Percentiles rank a stretch among this genome's conserved stretches.
These are phyloP conservation scores for Cytospora paraplurivora DNA, from an alignment of 2,329 filamentous ascomycete species.

Conservation along the genomic window DNA sequence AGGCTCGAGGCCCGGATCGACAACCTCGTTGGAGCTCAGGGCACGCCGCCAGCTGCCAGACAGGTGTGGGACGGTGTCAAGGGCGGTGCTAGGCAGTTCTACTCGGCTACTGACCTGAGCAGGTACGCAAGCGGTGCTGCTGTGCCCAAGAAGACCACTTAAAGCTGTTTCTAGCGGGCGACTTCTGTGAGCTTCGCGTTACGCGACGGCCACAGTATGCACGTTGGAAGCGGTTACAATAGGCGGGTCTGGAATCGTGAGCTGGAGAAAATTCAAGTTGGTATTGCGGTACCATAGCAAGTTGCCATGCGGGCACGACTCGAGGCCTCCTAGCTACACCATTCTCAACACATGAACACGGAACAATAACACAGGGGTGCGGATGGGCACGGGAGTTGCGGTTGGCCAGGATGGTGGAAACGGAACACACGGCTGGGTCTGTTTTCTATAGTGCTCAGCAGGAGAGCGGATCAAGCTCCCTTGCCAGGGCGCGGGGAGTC, in stretches of 20 bases:
- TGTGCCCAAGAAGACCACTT: conserved; percentile 67
- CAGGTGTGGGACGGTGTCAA: conserved; percentile 83
- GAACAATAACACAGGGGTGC: neutral
- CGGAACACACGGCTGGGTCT: neutral
- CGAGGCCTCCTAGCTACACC: neutral
- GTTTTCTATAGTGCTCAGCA: neutral
- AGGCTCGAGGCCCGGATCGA: conserved; percentile 76
- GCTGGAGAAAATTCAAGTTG: neutral
- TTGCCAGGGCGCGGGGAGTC: neutral
- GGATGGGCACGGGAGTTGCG: neutral
- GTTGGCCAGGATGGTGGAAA: neutral
- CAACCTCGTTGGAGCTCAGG: conserved; percentile 80
- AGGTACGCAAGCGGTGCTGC: conserved; percentile 66
- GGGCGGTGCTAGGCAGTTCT: conserved; percentile 69
- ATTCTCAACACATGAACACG: neutral
- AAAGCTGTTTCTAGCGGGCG: conserved; percentile 38
- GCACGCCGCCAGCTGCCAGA: conserved; percentile 76
- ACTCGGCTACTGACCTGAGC: conserved; percentile 76
- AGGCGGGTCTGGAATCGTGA: neutral
- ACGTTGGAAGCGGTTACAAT: neutral
- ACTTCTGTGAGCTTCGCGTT: neutral
- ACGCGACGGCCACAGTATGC: neutral
- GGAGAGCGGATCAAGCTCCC: neutral
- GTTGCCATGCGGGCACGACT: neutral
- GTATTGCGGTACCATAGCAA: neutral